phyloP scores from a whole-genome alignment of 768 basidiomycete species.

The Pleurotus platypus region DNA sequence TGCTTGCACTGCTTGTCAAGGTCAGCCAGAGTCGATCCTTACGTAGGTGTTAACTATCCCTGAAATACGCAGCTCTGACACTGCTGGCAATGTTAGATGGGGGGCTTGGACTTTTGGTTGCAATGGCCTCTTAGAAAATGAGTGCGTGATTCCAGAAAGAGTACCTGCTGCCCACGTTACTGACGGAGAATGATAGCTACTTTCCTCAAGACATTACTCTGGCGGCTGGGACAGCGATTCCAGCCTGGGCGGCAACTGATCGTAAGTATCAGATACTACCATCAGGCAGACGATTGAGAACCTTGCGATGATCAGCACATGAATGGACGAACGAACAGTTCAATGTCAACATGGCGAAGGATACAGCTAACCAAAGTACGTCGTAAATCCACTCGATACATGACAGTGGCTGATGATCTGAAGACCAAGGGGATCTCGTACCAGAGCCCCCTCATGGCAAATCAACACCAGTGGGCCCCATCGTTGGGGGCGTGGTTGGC shows the following conservation, averaged over 20 bases:
- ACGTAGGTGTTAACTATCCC: background rate
- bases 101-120: background rate
- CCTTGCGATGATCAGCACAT: background rate
- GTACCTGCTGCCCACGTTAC: background rate
- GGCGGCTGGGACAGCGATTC: slow-evolving; percentile 3
- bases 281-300: background rate
- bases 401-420: background rate
- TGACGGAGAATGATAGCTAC: background rate
- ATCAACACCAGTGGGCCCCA: slow-evolving; percentile 1
- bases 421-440: background rate
- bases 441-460: background rate
- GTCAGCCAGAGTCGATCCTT: background rate
- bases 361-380: background rate
- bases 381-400: background rate
- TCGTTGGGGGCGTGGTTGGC: slow-evolving; percentile 9
- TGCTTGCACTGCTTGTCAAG: slow-evolving; percentile 8
- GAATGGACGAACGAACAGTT: slow-evolving; percentile 5
- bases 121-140: background rate
- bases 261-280: background rate
- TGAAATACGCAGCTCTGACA: background rate
- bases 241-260: slow-evolving; percentile 7
- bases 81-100: background rate
- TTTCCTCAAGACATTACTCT: slow-evolving; percentile 9
- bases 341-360: background rate
- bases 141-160: background rate